These are phyloP conservation scores for Ceratocystis smalleyi DNA, from an alignment of 2,329 filamentous ascomycete genomes.

Conservation along the genomic window DNA sequence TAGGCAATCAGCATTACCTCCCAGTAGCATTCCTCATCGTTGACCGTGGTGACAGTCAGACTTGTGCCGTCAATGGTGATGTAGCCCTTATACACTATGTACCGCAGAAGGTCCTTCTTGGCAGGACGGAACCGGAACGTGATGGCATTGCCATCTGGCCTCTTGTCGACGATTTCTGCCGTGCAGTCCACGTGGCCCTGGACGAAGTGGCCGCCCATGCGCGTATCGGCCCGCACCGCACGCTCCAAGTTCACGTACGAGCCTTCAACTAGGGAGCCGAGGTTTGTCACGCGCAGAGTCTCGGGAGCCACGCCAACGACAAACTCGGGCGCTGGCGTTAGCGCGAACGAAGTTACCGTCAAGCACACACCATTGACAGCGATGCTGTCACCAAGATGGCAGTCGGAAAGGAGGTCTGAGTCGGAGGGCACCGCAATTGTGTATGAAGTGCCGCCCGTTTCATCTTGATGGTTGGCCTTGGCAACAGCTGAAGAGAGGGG, in stretches of 20 bases:
- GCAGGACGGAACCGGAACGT: constrained; percentile 69
- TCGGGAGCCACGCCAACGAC: constrained; percentile 90
- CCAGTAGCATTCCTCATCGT: constrained; percentile 67
- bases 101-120: constrained; percentile 55
- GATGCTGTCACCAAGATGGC: constrained; percentile 82
- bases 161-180: constrained; percentile 56
- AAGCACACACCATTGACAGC: constrained; percentile 90
- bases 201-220: constrained; percentile 96
- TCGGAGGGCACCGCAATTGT: constrained; percentile 57
- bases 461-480: constrained; percentile 63
- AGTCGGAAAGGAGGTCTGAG: constrained; percentile 66
- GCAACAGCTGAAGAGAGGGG: constrained; percentile 52
- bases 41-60: constrained; percentile 74
- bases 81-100: constrained; percentile 93
- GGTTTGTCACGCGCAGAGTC: constrained; percentile 86
- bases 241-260: constrained; percentile 83
- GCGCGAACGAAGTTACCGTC: constrained; percentile 53
- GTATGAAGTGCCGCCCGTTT: constrained; percentile 74
- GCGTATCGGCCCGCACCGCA: constrained; percentile 75
- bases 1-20: constrained; percentile 98
- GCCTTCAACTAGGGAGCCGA: constrained; percentile 53
- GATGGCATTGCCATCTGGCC: constrained; percentile 75
- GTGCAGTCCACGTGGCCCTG: constrained; percentile 93
- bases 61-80: constrained; percentile 89
- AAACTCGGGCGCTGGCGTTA: constrained; percentile 39